phyloP scores from a whole-genome alignment of 345 rosid species.

The Sonneratia caseolaris region DNA sequence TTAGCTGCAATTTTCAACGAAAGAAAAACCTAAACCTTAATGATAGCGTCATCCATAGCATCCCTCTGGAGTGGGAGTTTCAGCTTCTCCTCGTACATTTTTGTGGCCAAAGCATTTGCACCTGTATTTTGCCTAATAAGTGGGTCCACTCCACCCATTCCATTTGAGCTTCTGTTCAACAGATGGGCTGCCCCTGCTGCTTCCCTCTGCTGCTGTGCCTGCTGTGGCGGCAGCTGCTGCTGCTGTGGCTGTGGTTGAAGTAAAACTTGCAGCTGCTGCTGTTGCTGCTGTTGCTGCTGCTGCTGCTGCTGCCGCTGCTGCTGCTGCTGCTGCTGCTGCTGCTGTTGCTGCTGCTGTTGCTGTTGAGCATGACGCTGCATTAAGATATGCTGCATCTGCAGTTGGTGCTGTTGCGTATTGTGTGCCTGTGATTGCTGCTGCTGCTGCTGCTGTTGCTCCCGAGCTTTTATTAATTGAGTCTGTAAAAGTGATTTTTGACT shows the following conservation, averaged over 20 bases:
- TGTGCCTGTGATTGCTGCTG: conserved; percentile 47
- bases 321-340: conserved; percentile 15
- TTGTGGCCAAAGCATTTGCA: conserved; percentile 73
- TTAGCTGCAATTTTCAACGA: neutral
- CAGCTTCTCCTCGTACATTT: conserved; percentile 81
- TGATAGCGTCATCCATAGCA: conserved; percentile 68
- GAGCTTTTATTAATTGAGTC: conserved; percentile 34
- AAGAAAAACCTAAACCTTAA: conserved; percentile 22
- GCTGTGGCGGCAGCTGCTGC: conserved; percentile 18
- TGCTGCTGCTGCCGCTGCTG: too few species aligned
- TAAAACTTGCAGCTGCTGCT: too few species aligned
- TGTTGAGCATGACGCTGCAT: conserved; percentile 43
- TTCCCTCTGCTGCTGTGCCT: conserved; percentile 61
- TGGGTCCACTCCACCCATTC: conserved; percentile 68
- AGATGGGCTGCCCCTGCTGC: conserved; percentile 40
- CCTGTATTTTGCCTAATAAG: conserved; percentile 58
- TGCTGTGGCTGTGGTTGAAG: conserved; percentile 30
- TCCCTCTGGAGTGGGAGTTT: conserved; percentile 82
- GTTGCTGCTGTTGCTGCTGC: too few species aligned
- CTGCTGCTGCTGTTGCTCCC: conserved; percentile 42
- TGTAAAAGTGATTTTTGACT: conserved; percentile 15
- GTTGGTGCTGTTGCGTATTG: conserved; percentile 30
- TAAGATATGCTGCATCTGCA: conserved; percentile 43
- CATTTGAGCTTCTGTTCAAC: conserved; percentile 66
- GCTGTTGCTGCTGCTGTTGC: conserved; percentile 40